These are phyloP conservation scores for Fragaria nilgerrensis DNA, from an alignment of 306 rosid genomes.

Conservation along the genomic window DNA sequence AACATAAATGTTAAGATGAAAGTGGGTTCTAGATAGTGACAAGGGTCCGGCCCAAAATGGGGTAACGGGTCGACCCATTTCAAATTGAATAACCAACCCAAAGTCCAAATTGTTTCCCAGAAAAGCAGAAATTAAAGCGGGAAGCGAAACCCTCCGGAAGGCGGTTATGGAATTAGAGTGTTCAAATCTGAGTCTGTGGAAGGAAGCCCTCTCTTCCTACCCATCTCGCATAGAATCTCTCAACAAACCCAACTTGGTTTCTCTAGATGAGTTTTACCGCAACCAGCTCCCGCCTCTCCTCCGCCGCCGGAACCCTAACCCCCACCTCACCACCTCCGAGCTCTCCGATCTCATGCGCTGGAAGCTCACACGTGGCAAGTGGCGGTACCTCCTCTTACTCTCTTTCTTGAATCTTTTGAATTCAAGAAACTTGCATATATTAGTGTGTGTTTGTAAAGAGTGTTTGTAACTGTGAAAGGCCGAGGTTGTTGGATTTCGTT, in stretches of 20 bases:
- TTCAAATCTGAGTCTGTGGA: slow-evolving; percentile 45
- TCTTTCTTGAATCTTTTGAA: neutral
- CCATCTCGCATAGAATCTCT: slow-evolving; percentile 46
- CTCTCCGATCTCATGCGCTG: slow-evolving; percentile 85
- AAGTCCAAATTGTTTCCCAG: neutral
- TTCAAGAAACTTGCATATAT: neutral
- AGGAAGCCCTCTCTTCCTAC: slow-evolving; percentile 55
- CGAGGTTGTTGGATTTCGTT: slow-evolving; percentile 82
- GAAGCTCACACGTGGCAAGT: slow-evolving; percentile 92
- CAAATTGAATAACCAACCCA: neutral
- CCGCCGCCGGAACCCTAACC: slow-evolving; percentile 79
- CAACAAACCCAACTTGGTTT: slow-evolving; percentile 53
- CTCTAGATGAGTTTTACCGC: slow-evolving; percentile 64
- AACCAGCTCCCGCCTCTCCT: slow-evolving; percentile 60
- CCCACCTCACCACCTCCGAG: slow-evolving; percentile 59
- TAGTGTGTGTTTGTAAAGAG: neutral
- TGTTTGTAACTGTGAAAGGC: slow-evolving; percentile 36
- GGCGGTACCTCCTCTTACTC: slow-evolving; percentile 49
- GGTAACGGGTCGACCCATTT: neutral
- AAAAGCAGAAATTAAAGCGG: slow-evolving; percentile 1
- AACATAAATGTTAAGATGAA: no score
- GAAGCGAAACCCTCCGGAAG: neutral
- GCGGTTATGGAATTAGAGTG: slow-evolving; percentile 56
- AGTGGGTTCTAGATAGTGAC: no score
- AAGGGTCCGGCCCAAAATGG: neutral